phyloP scores from a whole-genome alignment of 2,329 filamentous ascomycete species.

The Diaporthe nobilis region DNA sequence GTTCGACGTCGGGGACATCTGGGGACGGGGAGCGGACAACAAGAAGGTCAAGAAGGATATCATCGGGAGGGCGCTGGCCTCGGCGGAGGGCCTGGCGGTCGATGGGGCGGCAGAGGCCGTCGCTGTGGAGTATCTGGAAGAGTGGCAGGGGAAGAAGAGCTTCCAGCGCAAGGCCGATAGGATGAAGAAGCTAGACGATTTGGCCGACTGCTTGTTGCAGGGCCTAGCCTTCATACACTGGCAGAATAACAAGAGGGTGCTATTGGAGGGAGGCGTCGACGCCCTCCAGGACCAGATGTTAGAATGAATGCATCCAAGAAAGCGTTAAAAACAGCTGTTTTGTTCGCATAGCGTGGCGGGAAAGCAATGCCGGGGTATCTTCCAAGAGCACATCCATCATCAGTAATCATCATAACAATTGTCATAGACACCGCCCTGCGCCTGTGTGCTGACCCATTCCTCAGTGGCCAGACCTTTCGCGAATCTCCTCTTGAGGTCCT shows the following conservation, averaged over 20 bases:
- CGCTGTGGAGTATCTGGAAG: constrained; percentile 52
- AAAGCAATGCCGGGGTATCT: constrained; percentile 37
- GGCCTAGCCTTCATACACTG: constrained; percentile 83
- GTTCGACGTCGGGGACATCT: constrained; percentile 42
- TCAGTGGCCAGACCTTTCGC: constrained; percentile 69
- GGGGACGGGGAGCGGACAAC: constrained; percentile 56
- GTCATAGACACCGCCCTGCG: constrained; percentile 70
- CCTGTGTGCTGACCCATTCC: constrained; percentile 75
- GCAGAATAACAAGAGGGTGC: constrained; percentile 70
- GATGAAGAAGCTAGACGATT: constrained; percentile 80
- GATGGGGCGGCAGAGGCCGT: constrained; percentile 52
- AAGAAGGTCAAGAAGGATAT: constrained; percentile 76
- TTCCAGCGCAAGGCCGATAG: constrained; percentile 48
- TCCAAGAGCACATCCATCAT: constrained; percentile 16
- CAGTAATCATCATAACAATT: constrained; percentile 64
- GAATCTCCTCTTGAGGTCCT: constrained; percentile 70
- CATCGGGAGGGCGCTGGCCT: constrained; percentile 67
- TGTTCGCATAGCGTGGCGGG: constrained; percentile 1
- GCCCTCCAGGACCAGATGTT: constrained; percentile 42
- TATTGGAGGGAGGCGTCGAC: constrained; percentile 51
- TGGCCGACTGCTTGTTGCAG: constrained; percentile 85
- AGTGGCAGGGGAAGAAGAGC: constrained; percentile 44
- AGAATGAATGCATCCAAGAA: constrained; percentile 13
- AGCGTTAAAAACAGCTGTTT: neutral
- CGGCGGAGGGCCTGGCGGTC: constrained; percentile 46